A percentile compares a stretch with the other conserved stretches of the same genome.
phyloP scores from a whole-genome alignment of 1,139 yeast genomes.

The Geotrichum candidum region DNA sequence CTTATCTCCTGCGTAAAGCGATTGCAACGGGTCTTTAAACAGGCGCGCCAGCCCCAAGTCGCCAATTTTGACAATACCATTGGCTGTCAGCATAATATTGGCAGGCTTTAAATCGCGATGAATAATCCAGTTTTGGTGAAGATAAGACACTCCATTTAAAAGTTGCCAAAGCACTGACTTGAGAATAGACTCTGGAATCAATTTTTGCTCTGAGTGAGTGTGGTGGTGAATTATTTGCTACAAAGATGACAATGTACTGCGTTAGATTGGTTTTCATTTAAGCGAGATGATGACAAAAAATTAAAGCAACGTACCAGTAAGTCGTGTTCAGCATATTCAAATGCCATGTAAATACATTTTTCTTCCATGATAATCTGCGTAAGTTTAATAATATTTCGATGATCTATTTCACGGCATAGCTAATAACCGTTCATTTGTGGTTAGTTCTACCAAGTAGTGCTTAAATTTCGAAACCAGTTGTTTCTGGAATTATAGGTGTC shows the following conservation, averaged over 20 bases:
- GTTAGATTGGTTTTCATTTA: background rate
- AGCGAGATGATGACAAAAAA: background rate
- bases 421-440: background rate
- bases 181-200: slow-evolving; percentile 69
- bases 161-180: slow-evolving; percentile 90
- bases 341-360: slow-evolving; percentile 88
- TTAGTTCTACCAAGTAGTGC: background rate
- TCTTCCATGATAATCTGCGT: slow-evolving; percentile 84
- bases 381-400: slow-evolving; percentile 71
- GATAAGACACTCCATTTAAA: slow-evolving; percentile 79
- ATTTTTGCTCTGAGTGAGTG: slow-evolving; percentile 77
- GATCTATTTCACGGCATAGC: slow-evolving; percentile 77
- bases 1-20: slow-evolving; percentile 88
- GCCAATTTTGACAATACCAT: slow-evolving; percentile 90
- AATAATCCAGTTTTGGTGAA: slow-evolving; percentile 93
- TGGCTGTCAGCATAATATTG: slow-evolving; percentile 87
- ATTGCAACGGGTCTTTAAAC: slow-evolving; percentile 82
- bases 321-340: slow-evolving; percentile 95
- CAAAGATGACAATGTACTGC: background rate
- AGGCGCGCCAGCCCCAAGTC: slow-evolving; percentile 92
- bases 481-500: background rate
- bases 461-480: background rate
- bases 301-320: slow-evolving; percentile 38
- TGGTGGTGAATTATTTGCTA: slow-evolving; percentile 85
- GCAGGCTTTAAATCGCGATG: slow-evolving; percentile 97